Evolutionary conservation across 2,329 filamentous ascomycete genomes (phyloP).

Genomic region (Ilyonectria destructans): DNA sequence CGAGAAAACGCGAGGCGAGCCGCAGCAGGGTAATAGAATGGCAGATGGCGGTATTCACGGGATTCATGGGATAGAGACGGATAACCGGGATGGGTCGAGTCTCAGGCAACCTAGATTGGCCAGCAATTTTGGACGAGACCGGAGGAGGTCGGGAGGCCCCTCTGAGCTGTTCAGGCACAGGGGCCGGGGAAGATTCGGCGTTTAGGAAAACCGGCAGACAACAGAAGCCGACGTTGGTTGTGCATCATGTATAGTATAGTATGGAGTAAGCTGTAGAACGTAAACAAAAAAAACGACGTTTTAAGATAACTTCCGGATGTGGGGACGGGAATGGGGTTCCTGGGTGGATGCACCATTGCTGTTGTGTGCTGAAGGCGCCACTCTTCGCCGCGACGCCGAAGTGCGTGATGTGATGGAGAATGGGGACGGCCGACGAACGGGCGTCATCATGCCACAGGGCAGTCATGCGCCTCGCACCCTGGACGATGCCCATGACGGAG

Average conservation of each 20-base stretch:
- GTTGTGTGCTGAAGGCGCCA: not conserved
- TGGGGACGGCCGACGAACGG: conserved; percentile 16
- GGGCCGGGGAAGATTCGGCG: conserved; percentile 45
- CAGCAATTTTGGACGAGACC: conserved; percentile 20
- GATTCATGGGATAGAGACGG: conserved; percentile 11
- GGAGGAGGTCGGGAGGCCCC: conserved; percentile 22
- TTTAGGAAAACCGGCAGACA: conserved; percentile 36
- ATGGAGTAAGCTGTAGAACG: conserved; percentile 15
- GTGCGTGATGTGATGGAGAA: conserved; percentile 3
- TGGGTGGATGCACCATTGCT: not conserved
- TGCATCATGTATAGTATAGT: conserved; percentile 26
- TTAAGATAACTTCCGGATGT: conserved; percentile 1
- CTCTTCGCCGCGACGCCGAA: conserved; percentile 3
- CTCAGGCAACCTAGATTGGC: conserved; percentile 29
- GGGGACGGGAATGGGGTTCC: not conserved
- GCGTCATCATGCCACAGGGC: conserved; percentile 22
- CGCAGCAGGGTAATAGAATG: conserved; percentile 47
- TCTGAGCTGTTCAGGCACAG: conserved; percentile 30
- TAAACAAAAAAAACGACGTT: conserved; percentile 15
- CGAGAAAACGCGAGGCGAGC: conserved; percentile 59
- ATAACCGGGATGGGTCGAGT: not conserved
- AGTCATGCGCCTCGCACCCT: not conserved
- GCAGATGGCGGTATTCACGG: not conserved
- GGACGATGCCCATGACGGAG: not conserved
- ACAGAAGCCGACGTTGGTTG: conserved; percentile 32